phyloP scores from a whole-genome alignment of 2,329 filamentous ascomycete species.

The Exutisphaerella laricina region DNA sequence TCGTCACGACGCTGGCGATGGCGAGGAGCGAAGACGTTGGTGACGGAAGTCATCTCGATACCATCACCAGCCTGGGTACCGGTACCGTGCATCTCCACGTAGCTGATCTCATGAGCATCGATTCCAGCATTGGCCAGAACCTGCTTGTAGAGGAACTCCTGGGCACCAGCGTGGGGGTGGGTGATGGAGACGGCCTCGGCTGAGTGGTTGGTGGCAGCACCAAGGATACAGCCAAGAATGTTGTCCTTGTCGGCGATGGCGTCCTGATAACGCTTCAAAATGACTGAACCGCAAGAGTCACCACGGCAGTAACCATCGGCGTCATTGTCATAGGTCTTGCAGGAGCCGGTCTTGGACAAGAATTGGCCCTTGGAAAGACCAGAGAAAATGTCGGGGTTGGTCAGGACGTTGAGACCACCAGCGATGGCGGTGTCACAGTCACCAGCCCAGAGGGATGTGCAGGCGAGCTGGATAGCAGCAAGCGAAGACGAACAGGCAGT shows the following conservation, averaged over 20 bases:
- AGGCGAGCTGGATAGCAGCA: conserved; percentile 65
- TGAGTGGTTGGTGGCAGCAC: conserved; percentile 73
- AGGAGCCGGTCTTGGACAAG: conserved; percentile 68
- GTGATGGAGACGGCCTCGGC: conserved; percentile 78
- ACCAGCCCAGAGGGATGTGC: conserved; percentile 65
- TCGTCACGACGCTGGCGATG: conserved; percentile 44
- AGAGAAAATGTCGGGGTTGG: conserved; percentile 74
- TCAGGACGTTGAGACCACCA: conserved; percentile 71
- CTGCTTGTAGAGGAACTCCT: conserved; percentile 63
- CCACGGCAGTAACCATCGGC: conserved; percentile 80
- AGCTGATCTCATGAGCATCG: conserved; percentile 70
- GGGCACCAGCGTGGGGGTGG: conserved; percentile 71
- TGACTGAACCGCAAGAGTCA: conserved; percentile 66
- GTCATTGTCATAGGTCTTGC: conserved; percentile 73
- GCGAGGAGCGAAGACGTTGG: conserved; percentile 55
- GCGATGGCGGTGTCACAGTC: conserved; percentile 78
- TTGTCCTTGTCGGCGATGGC: conserved; percentile 69
- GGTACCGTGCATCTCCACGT: conserved; percentile 86
- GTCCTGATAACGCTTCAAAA: conserved; percentile 75
- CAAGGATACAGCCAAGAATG: conserved; percentile 67
- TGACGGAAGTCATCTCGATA: conserved; percentile 74
- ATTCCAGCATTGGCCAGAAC: conserved; percentile 69
- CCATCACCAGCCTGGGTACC: conserved; percentile 81
- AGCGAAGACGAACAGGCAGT: conserved; percentile 74
- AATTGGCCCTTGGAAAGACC: conserved; percentile 73